A percentile compares a stretch with the other conserved stretches of the same genome.
Evolutionary conservation across 805 yeast species (phyloP).

Genomic region (Isabelozyma gotoi): DNA sequence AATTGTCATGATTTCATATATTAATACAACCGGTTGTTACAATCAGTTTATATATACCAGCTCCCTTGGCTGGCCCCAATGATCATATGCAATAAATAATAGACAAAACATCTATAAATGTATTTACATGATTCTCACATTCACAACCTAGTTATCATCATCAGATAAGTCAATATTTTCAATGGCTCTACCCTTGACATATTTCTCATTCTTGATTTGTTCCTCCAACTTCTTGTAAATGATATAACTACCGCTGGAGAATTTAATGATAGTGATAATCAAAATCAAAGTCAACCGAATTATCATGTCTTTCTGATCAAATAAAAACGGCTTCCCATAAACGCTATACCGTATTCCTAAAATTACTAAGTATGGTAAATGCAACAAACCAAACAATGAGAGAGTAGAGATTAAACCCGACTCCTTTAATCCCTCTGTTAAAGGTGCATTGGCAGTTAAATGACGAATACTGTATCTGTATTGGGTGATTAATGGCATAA

Average conservation of each 20-base stretch:
- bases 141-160: not conserved
- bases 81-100: too few species aligned
- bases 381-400: not conserved
- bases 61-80: not conserved
- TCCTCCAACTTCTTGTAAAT: slow-evolving; percentile 28
- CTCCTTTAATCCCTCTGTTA: not conserved
- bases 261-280: slow-evolving; percentile 10
- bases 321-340: not conserved
- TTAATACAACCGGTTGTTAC: not conserved
- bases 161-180: slow-evolving; percentile 34
- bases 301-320: not conserved
- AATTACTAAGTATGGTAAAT: not conserved
- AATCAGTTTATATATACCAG: too few species aligned
- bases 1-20: too few species aligned
- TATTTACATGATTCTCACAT: not conserved
- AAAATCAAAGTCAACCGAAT: slow-evolving; percentile 5
- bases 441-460: not conserved
- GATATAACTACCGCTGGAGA: slow-evolving; percentile 5
- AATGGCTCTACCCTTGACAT: slow-evolving; percentile 56
- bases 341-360: not conserved
- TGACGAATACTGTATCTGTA: not conserved
- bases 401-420: not conserved
- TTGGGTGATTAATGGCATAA: not conserved
- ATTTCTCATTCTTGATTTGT: slow-evolving; percentile 56
- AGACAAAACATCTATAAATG: not conserved